These are phyloP conservation scores for Pseudogymnoascus sp. DNA, from an alignment of 2,329 filamentous ascomycete genomes.

Conservation along the genomic window DNA sequence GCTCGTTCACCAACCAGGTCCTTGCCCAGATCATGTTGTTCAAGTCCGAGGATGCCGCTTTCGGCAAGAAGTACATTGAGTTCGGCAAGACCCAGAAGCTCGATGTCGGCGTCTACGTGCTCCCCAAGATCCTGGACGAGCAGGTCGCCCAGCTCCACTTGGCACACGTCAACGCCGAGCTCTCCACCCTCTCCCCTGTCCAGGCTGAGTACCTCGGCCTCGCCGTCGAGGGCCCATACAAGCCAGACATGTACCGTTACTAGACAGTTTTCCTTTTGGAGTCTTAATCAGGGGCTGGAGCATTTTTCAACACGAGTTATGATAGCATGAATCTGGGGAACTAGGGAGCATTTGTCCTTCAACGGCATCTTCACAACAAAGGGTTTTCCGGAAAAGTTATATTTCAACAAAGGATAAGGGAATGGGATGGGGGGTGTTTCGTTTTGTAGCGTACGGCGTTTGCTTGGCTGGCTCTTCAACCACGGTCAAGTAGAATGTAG, in stretches of 20 bases:
- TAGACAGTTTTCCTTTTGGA: constrained; percentile 22
- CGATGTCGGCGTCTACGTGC: constrained; percentile 84
- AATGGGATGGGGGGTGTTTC: constrained; percentile 17
- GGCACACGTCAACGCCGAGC: constrained; percentile 86
- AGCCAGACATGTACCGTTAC: constrained; percentile 65
- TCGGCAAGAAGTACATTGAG: constrained; percentile 90
- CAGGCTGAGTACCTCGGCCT: constrained; percentile 96
- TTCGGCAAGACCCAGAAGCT: constrained; percentile 91
- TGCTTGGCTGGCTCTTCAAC: constrained; percentile 32
- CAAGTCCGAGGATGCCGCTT: constrained; percentile 83
- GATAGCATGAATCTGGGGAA: constrained; percentile 26
- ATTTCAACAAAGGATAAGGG: constrained; percentile 26
- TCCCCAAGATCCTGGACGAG: constrained; percentile 98
- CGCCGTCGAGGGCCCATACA: constrained; percentile 81
- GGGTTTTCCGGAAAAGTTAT: constrained; percentile 23
- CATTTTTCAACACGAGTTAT: constrained; percentile 37
- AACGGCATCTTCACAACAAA: constrained; percentile 43
- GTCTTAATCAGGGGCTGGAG: constrained; percentile 17
- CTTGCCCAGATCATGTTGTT: constrained; percentile 97
- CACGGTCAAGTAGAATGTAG: constrained; percentile 30
- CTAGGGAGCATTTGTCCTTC: constrained; percentile 42
- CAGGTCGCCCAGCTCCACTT: constrained; percentile 94
- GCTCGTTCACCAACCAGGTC: constrained; percentile 99
- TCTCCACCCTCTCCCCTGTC: constrained; percentile 72
- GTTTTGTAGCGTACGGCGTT: constrained; percentile 27